Percentiles rank a stretch among this genome's conserved stretches.
phyloP scores from a whole-genome alignment of 23 red algal species.

The Gracilaria domingensis region DNA sequence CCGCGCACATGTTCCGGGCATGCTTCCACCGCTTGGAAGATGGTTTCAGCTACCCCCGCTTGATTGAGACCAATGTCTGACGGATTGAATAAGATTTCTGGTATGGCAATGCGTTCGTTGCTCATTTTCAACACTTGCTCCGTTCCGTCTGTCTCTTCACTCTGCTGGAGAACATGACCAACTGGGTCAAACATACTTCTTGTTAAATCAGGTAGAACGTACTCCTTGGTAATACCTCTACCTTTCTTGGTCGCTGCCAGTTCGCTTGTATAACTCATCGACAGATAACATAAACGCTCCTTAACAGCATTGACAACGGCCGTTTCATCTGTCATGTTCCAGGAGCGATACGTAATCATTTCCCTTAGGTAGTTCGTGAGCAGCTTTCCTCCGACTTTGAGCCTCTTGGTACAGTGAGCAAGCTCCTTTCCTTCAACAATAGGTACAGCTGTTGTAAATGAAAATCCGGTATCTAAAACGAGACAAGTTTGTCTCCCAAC shows the following conservation, averaged over 20 bases:
- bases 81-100: slow-evolving; percentile 85
- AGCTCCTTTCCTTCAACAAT: slow-evolving; percentile 72
- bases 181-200: slow-evolving; percentile 47
- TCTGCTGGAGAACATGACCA: slow-evolving; percentile 52
- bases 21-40: slow-evolving; percentile 68
- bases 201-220: slow-evolving; percentile 83
- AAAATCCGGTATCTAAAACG: slow-evolving; percentile 88
- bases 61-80: slow-evolving; percentile 68
- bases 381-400: slow-evolving; percentile 84
- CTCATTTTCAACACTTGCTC: slow-evolving; percentile 68
- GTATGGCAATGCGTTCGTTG: slow-evolving; percentile 83
- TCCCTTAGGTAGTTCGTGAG: slow-evolving; percentile 90
- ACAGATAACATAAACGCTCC: slow-evolving; percentile 89
- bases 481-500: slow-evolving; percentile 49
- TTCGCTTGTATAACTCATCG: slow-evolving; percentile 40
- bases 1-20: slow-evolving; percentile 38
- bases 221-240: slow-evolving; percentile 36
- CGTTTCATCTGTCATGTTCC: slow-evolving; percentile 86
- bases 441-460: slow-evolving; percentile 78
- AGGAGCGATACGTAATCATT: slow-evolving; percentile 70
- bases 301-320: slow-evolving; percentile 83
- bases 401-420: slow-evolving; percentile 49
- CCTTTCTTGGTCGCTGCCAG: slow-evolving; percentile 25
- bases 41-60: slow-evolving; percentile 72
- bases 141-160: slow-evolving; percentile 38